Conservation (phyloP, 352 stramenopile species). For the Globisporangium mamillatum region DNA sequence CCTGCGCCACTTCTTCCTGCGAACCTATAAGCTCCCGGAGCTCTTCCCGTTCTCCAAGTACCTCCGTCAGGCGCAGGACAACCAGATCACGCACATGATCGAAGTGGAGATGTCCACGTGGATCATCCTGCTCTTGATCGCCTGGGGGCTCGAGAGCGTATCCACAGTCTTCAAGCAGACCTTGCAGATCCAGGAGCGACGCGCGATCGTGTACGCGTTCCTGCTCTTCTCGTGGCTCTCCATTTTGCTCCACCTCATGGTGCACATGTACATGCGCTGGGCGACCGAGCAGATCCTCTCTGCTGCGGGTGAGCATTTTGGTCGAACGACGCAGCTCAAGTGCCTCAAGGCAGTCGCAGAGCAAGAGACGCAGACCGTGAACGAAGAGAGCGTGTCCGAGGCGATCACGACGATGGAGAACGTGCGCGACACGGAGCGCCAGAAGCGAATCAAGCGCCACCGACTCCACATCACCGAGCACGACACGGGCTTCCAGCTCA, state of each 20-base stretch:
- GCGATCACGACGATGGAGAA: conserved; percentile 27
- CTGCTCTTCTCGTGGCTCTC: conserved; percentile 35
- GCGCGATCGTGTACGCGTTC: conserved; percentile 38
- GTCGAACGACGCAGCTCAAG: conserved; percentile 11
- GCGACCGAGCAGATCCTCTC: conserved; percentile 27
- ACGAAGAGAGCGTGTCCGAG: conserved; percentile 22
- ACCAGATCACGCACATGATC: conserved; percentile 80
- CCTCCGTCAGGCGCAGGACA: conserved; percentile 63
- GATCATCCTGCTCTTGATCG: conserved; percentile 46
- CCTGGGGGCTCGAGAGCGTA: conserved; percentile 35
- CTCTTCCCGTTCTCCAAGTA: conserved; percentile 78
- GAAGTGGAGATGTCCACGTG: conserved; percentile 72
- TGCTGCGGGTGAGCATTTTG: conserved; percentile 22
- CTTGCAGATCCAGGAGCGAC: conserved; percentile 19
- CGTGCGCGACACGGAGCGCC: conserved; percentile 14
- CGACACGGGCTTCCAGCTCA: conserved; percentile 34
- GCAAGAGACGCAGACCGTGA: conserved; percentile 18
- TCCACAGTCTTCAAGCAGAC: conserved; percentile 16
- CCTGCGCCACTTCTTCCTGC: conserved; percentile 46
- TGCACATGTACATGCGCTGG: conserved; percentile 39
- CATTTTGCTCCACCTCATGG: conserved; percentile 33
- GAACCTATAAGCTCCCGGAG: conserved; percentile 39
- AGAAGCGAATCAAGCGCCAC: conserved; percentile 3
- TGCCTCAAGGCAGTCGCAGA: conserved; percentile 23
- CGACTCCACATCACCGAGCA: conserved; percentile 7